These are phyloP conservation scores for Coemansia sp. DNA, from an alignment of 192 early-diverging fungal genomes.

Conservation along the genomic window DNA sequence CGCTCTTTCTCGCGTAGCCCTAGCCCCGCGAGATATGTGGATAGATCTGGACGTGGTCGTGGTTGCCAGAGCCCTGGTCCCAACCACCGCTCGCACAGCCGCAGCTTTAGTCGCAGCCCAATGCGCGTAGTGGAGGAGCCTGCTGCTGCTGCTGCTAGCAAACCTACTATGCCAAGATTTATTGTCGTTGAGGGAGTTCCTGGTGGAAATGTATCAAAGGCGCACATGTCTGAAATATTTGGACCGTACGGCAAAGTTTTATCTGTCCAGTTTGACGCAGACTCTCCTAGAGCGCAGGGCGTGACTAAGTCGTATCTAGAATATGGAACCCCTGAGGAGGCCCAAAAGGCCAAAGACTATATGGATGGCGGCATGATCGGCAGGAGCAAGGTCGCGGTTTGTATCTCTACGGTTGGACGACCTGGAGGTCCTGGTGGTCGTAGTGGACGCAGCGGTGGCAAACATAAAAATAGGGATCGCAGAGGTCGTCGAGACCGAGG, in stretches of 20 bases:
- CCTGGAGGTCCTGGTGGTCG: neutral
- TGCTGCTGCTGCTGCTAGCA: neutral
- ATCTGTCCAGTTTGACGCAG: neutral
- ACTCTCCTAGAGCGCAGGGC: neutral
- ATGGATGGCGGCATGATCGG: conserved; percentile 46
- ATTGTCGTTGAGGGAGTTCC: conserved; percentile 15
- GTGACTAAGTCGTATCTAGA: conserved; percentile 1
- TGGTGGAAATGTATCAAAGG: neutral
- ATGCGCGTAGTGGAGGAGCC: neutral
- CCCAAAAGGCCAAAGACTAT: conserved; percentile 28
- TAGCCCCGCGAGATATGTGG: conserved; percentile 6
- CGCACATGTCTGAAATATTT: conserved; percentile 40
- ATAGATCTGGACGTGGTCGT: neutral
- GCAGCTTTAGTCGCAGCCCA: conserved; percentile 14
- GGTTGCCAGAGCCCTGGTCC: neutral
- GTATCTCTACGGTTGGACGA: neutral
- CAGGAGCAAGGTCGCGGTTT: conserved; percentile 4
- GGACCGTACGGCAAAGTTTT: conserved; percentile 20
- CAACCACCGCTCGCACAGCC: conserved; percentile 7
- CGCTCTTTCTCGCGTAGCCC: conserved; percentile 36
- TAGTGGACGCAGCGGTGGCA: neutral
- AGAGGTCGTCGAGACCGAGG: neutral
- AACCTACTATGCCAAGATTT: neutral
- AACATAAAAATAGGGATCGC: neutral
- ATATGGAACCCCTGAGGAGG: neutral